A percentile compares a stretch with the other conserved stretches of the same genome.
Conservation (phyloP, 1,139 yeast species). For the Yamadazyma atmosphaerica region DNA sequence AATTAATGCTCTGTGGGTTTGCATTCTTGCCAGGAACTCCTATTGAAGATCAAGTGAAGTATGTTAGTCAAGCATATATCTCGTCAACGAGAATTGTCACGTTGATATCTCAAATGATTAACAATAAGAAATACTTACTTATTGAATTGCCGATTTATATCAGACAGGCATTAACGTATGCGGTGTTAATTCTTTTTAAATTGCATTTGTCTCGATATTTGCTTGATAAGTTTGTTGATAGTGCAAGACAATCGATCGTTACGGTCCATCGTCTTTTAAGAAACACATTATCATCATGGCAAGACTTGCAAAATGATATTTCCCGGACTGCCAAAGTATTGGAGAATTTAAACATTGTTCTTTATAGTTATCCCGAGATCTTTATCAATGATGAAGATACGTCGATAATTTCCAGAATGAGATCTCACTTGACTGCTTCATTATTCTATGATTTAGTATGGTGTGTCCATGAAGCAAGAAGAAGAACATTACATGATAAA, state of each 20-base stretch:
- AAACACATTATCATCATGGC: conserved; percentile 90
- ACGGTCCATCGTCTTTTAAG: conserved; percentile 87
- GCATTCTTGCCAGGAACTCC: conserved; percentile 93
- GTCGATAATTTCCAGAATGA: conserved; percentile 82
- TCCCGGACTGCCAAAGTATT: conserved; percentile 91
- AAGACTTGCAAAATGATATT: conserved; percentile 84
- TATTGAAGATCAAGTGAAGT: conserved; percentile 81
- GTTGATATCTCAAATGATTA: conserved; percentile 65
- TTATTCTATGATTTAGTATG: conserved; percentile 89
- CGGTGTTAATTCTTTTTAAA: conserved; percentile 78
- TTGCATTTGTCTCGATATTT: conserved; percentile 78
- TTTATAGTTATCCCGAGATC: conserved; percentile 84
- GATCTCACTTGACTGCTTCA: conserved; percentile 90
- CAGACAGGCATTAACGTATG: conserved; percentile 79
- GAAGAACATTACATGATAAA: conserved; percentile 61
- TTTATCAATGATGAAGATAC: conserved; percentile 39
- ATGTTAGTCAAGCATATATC: conserved; percentile 78
- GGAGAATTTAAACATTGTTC: conserved; percentile 83
- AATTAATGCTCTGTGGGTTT: conserved; percentile 82
- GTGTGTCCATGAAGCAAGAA: conserved; percentile 92
- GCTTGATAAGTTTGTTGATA: conserved; percentile 75
- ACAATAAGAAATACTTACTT: conserved; percentile 55
- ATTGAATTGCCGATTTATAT: conserved; percentile 86
- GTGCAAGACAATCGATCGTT: conserved; percentile 90
- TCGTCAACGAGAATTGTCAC: conserved; percentile 84